Conservation (phyloP, 441 rosid species). For the Mallotus japonicus region DNA sequence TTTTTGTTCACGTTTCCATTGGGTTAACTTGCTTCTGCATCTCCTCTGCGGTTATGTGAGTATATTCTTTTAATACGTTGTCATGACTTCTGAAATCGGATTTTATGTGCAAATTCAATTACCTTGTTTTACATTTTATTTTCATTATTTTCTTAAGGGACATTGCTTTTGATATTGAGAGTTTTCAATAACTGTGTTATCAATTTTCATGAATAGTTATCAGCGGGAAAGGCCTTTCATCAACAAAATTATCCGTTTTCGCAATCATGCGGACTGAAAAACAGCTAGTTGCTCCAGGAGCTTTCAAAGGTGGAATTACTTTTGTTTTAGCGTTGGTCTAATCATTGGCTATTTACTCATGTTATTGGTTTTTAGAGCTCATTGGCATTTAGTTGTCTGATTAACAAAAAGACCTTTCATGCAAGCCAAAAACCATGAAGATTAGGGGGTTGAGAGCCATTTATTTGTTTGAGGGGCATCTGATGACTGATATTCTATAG, state of each 20-base stretch:
- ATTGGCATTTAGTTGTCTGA: conserved; percentile 1
- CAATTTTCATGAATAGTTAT: conserved; percentile 45
- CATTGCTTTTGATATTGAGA: neutral
- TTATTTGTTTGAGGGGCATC: neutral
- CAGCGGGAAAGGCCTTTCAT: conserved; percentile 63
- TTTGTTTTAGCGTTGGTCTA: neutral
- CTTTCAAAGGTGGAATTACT: conserved; percentile 21
- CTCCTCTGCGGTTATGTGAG: conserved; percentile 68
- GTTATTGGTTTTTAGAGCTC: neutral
- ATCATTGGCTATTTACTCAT: neutral
- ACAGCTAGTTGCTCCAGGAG: conserved; percentile 3
- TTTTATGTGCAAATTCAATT: neutral
- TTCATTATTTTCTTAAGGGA: neutral
- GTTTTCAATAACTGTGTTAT: neutral
- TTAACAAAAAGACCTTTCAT: neutral
- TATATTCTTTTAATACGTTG: conserved; percentile 21
- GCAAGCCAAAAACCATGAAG: conserved; percentile 12
- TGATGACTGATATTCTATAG: neutral
- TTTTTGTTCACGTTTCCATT: conserved; percentile 56
- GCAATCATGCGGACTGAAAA: conserved; percentile 54
- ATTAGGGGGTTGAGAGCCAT: neutral
- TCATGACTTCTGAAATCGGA: neutral
- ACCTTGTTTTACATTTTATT: neutral
- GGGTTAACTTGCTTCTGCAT: conserved; percentile 72
- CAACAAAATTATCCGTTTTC: conserved; percentile 59